Base-by-base conservation (phyloP, 1,139 yeast species). In the Taphrina sp. region DNA sequence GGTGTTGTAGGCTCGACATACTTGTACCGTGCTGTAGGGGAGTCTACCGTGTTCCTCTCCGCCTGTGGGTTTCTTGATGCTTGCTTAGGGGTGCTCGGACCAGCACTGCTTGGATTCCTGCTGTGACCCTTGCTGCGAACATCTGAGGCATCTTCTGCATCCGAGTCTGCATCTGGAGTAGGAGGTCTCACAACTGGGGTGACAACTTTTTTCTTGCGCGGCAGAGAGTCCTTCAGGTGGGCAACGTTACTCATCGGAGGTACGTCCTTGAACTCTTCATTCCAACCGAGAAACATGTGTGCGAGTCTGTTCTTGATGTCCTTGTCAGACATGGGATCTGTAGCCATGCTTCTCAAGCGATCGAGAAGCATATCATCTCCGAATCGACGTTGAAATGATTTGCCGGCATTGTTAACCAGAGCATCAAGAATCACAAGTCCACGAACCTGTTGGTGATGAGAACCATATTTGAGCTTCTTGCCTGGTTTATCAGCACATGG, bases 401-500 rank as follows among this genome's bases (percentile, higher is more conserved):
- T 66, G 3, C 90, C 87, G 2, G 94, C 87, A 68, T 90, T 90
- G 59, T 85, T 78, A 2, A 90, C 82, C 58, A 90, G 71, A 34
- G 85, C 74, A 65, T 90, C 95, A 59, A 89, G 73, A 17, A 90
- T 65, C 58, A 78, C 78, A 61, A 90, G 70, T 0, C 95, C 86
- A 54, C 85, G 76, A 53, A 77, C 62, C 66, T 85, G 92, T 60
- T 81, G 82, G 28, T 73, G 73, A 1, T 70, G 67, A 1, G 74
- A 64, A n/a, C 97, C 97, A 67, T 92, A 85, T 71, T 92, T 92
- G 67, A 92, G 74, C 66, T 83, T 81, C 73, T 92, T 92, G 54
- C 98, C 77, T 35, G 92, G n/a, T n/a, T n/a, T n/a, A n/a, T n/a
- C n/a, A n/a, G n/a, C n/a, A n/a, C n/a, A n/a, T 74, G 0, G 95